Evolutionary conservation across 176 grass and related monocot genomes (phyloP).

Genomic region (Oropetium thomaeum): DNA sequence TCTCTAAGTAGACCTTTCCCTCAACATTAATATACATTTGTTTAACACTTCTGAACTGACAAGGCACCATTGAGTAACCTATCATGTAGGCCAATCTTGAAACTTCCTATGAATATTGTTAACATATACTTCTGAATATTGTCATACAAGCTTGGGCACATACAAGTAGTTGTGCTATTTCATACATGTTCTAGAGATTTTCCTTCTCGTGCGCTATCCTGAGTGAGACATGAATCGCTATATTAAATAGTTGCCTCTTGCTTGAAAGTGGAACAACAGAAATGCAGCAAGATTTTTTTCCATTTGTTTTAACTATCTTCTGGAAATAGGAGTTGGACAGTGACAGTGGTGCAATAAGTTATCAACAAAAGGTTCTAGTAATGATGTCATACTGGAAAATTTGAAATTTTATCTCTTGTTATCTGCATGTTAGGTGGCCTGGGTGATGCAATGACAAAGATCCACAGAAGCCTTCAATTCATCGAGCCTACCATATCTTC

Average conservation of each 20-base stretch:
- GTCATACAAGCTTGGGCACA: neutral
- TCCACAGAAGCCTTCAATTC: constrained; percentile 44
- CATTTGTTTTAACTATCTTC: constrained; percentile 8
- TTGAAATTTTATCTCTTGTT: constrained; percentile 24
- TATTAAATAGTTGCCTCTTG: neutral
- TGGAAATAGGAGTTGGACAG: constrained; percentile 30
- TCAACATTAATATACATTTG: neutral
- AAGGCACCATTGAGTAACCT: neutral
- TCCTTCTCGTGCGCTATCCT: constrained; percentile 3
- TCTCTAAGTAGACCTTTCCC: neutral
- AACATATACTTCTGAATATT: too few species aligned
- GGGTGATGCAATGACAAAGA: constrained; percentile 48
- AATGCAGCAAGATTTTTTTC: constrained; percentile 9
- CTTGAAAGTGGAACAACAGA: constrained; percentile 36
- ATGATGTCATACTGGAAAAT: constrained; percentile 27
- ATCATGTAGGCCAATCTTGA: neutral
- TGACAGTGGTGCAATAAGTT: constrained; percentile 26
- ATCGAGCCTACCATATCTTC: constrained; percentile 36
- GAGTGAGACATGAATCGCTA: constrained; percentile 16
- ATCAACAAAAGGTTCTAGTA: constrained; percentile 21
- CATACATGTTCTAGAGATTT: constrained; percentile 22
- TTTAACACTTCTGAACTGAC: neutral
- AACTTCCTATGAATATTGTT: neutral
- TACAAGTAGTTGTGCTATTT: neutral
- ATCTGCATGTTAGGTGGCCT: constrained; percentile 56